Evolutionary conservation across 2,329 filamentous ascomycete genomes (phyloP).

Genomic region (Hortaea sp.): DNA sequence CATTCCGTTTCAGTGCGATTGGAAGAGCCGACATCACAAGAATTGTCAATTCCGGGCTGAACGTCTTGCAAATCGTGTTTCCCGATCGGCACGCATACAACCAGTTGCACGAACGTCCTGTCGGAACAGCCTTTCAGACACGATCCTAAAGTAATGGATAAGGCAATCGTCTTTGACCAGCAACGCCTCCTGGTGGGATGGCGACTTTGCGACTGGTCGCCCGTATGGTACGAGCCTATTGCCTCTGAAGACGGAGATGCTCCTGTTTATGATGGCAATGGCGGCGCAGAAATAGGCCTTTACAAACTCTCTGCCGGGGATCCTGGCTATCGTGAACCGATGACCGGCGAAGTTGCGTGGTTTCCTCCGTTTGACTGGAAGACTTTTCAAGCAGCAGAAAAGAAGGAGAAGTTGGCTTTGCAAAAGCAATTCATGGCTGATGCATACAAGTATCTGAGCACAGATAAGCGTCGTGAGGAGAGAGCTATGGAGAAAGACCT

Average conservation of each 20-base stretch:
- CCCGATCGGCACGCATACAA: too few species aligned
- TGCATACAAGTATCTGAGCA: conserved; percentile 6
- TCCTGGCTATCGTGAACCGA: conserved; percentile 5
- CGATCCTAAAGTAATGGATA: too few species aligned
- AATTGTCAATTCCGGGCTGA: too few species aligned
- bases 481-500: conserved; percentile 4
- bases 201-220: background rate
- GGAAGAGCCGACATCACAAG: too few species aligned
- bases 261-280: background rate
- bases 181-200: too few species aligned
- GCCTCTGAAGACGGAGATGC: background rate
- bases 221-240: conserved; percentile 3
- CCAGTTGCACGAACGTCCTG: too few species aligned
- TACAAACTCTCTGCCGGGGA: background rate
- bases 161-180: too few species aligned
- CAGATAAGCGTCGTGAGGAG: conserved; percentile 2
- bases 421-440: conserved; percentile 8
- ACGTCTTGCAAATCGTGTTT: too few species aligned
- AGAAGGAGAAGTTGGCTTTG: background rate
- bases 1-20: too few species aligned
- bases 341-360: conserved; percentile 7
- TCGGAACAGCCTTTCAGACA: too few species aligned
- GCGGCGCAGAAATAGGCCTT: background rate
- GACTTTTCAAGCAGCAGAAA: background rate
- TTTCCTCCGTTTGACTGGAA: conserved; percentile 4